Conservation (phyloP, 148 eudicot species). For the Camellia japonica region DNA sequence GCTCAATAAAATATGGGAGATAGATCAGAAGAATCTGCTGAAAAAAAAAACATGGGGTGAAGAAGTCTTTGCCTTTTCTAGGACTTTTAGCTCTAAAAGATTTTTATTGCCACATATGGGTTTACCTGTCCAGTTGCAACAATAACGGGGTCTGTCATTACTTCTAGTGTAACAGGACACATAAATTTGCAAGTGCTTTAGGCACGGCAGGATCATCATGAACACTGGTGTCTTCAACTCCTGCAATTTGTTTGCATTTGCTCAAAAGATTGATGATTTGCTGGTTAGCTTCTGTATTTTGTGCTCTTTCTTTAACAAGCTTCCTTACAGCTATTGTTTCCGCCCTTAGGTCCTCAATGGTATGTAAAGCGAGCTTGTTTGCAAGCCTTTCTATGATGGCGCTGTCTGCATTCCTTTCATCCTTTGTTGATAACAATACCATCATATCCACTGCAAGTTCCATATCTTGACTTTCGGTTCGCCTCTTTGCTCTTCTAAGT, state of each 20-base stretch:
- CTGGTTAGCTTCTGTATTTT: slow-evolving; percentile 37
- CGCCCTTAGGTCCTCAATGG: slow-evolving; percentile 36
- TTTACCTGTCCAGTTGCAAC: slow-evolving; percentile 77
- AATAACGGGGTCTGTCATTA: slow-evolving; percentile 81
- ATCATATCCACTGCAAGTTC: slow-evolving; percentile 56
- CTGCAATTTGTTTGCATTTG: slow-evolving; percentile 57
- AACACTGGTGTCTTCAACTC: slow-evolving; percentile 36
- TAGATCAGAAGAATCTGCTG: too few relatives aligned
- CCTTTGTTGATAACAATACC: slow-evolving; percentile 38
- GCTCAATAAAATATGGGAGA: background rate
- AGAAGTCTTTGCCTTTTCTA: background rate
- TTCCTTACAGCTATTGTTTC: slow-evolving; percentile 52
- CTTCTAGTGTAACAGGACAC: slow-evolving; percentile 72
- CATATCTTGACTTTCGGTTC: slow-evolving; percentile 73
- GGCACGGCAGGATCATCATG: slow-evolving; percentile 30
- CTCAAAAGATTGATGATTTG: slow-evolving; percentile 39
- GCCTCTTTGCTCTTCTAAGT: slow-evolving; percentile 49
- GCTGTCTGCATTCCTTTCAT: slow-evolving; percentile 42
- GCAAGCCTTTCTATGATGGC: slow-evolving; percentile 54
- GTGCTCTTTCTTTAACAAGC: slow-evolving; percentile 45
- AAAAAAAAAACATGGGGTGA: background rate
- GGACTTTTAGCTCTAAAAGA: background rate
- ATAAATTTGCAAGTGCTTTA: slow-evolving; percentile 35
- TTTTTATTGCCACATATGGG: background rate
- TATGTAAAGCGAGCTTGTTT: slow-evolving; percentile 42